Evolutionary conservation across 306 rosid genomes (phyloP).

Genomic region (Datisca glomerata): DNA sequence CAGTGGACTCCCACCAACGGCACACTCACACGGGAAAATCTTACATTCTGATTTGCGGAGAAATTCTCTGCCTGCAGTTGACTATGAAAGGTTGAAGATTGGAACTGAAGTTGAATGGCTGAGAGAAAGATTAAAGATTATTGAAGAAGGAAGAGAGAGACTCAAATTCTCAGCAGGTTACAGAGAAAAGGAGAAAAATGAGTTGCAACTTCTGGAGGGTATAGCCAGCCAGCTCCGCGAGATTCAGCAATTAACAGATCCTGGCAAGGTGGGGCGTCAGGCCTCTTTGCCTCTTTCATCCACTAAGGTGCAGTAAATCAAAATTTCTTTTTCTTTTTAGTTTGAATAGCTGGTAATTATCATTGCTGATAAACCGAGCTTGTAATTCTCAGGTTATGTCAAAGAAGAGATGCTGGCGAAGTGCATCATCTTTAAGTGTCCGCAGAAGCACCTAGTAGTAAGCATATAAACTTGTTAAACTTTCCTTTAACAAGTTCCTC

Average conservation of each 20-base stretch:
- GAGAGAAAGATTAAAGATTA: constrained; percentile 28
- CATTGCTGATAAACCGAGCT: constrained; percentile 4
- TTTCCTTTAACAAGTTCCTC: no score
- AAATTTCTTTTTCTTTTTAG: no score
- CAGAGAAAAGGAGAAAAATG: constrained; percentile 26
- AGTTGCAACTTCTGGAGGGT: constrained; percentile 26
- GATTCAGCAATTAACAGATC: constrained; percentile 25
- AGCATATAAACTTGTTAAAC: no score
- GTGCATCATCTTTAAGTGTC: constrained; percentile 24
- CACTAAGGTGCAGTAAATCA: constrained; percentile 18
- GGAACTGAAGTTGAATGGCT: constrained; percentile 45
- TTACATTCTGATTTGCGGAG: constrained; percentile 20
- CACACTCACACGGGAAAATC: constrained; percentile 10
- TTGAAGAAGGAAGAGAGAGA: constrained; percentile 38
- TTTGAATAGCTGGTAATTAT: background rate
- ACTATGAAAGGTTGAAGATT: constrained; percentile 33
- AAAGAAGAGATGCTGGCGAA: constrained; percentile 33
- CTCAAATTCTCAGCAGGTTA: constrained; percentile 24
- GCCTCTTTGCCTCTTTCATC: constrained; percentile 30
- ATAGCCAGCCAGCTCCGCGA: constrained; percentile 28
- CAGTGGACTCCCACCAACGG: constrained; percentile 20
- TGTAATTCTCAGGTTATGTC: constrained; percentile 22
- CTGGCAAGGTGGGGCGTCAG: constrained; percentile 21
- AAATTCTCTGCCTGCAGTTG: constrained; percentile 37
- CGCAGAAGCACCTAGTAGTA: constrained; percentile 18